Evolutionary conservation across 495 filamentous ascomycete species (phyloP).

Genomic region (Talaromyces wortmannii): DNA sequence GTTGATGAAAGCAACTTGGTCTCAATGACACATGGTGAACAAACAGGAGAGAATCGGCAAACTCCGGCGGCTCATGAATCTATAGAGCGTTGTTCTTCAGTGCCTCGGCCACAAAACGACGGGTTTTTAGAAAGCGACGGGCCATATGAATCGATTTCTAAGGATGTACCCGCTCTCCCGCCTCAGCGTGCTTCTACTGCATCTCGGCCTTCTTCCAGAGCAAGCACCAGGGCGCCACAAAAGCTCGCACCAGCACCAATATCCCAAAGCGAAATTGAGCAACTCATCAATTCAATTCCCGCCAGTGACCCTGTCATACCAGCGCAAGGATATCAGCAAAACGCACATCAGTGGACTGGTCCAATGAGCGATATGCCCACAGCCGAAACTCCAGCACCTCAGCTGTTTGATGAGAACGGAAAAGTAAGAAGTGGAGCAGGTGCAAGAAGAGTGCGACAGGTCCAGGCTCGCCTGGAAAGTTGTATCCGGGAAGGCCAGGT

Average conservation of each 20-base stretch:
- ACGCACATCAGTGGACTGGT: constrained; percentile 40
- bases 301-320: constrained; percentile 52
- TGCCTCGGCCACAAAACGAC: constrained; percentile 15
- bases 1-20: constrained; percentile 21
- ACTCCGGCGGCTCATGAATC: constrained; percentile 16
- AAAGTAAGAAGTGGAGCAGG: constrained; percentile 30
- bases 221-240: constrained; percentile 25
- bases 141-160: constrained; percentile 8
- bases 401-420: constrained; percentile 14
- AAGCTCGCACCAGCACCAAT: constrained; percentile 34
- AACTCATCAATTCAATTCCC: constrained; percentile 34
- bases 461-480: constrained; percentile 47
- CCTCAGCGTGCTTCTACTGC: constrained; percentile 9
- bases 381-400: constrained; percentile 24
- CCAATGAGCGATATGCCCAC: constrained; percentile 31
- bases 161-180: constrained; percentile 10
- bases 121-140: constrained; percentile 12
- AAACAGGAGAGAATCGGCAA: constrained; percentile 21
- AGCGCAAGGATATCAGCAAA: constrained; percentile 26
- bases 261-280: constrained; percentile 27
- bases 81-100: constrained; percentile 14
- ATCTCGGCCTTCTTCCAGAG: constrained; percentile 33
- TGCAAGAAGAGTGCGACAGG: constrained; percentile 29
- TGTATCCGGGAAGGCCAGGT: constrained; percentile 65
- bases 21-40: constrained; percentile 23